These are phyloP conservation scores for Syzygium jambos DNA, from an alignment of 345 rosid genomes.

Conservation along the genomic window DNA sequence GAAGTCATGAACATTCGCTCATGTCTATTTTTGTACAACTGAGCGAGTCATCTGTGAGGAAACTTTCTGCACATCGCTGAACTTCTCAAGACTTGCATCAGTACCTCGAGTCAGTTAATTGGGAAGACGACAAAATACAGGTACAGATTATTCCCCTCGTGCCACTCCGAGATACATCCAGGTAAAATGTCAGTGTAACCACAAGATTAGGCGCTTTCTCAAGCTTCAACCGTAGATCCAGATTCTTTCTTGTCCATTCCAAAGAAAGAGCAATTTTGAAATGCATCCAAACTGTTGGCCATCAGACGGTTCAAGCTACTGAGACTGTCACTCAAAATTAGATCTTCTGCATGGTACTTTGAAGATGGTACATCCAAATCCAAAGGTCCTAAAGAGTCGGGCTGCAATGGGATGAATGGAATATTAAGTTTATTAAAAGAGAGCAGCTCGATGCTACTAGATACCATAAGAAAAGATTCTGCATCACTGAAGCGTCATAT, in stretches of 20 bases:
- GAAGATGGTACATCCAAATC: conserved; percentile 62
- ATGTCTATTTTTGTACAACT: not conserved
- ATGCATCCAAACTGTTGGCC: conserved; percentile 93
- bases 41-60: not conserved
- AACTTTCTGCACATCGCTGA: not conserved
- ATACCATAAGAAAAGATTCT: not conserved
- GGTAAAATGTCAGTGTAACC: not conserved
- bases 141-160: not conserved
- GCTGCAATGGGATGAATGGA: conserved; percentile 39
- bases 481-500: not conserved
- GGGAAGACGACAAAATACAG: not conserved
- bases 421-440: not conserved
- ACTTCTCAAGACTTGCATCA: not conserved
- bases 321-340: conserved; percentile 66
- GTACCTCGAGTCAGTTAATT: not conserved
- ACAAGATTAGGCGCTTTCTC: conserved; percentile 21
- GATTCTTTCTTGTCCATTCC: conserved; percentile 63
- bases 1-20: not conserved
- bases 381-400: conserved; percentile 81
- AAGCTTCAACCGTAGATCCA: conserved; percentile 43
- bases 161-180: not conserved
- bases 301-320: conserved; percentile 79
- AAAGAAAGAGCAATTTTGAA: conserved; percentile 71
- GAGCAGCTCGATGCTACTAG: not conserved
- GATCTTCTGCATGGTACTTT: conserved; percentile 60